These are phyloP conservation scores for Graphilbum ipis-grandicollis DNA, from an alignment of 2,329 filamentous ascomycete species.

Conservation along the genomic window DNA sequence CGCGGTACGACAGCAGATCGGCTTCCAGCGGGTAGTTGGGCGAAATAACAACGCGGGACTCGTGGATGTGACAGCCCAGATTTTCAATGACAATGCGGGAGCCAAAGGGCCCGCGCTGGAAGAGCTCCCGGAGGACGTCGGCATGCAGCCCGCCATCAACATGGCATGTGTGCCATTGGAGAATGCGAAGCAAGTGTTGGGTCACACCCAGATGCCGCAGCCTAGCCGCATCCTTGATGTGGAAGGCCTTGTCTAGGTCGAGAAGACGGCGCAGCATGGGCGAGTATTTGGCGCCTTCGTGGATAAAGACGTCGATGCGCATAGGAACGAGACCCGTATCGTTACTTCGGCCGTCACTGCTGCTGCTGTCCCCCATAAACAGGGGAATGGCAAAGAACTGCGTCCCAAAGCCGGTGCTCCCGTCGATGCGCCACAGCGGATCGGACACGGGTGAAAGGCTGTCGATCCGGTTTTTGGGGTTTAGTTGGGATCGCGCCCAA, in stretches of 20 bases:
- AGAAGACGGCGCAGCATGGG: constrained; percentile 26
- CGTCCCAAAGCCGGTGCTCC: constrained; percentile 36
- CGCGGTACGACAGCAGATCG: constrained; percentile 27
- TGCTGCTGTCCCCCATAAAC: constrained; percentile 15
- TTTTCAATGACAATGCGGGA: constrained; percentile 37
- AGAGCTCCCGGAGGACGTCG: constrained; percentile 17
- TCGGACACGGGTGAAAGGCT: constrained; percentile 26
- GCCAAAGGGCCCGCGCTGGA: constrained; percentile 34
- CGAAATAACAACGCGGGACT: constrained; percentile 27
- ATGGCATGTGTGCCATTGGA: constrained; percentile 30
- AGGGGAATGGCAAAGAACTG: constrained; percentile 39
- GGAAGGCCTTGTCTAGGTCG: constrained; percentile 33
- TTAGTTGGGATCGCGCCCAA: constrained; percentile 34
- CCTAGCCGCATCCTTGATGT: constrained; percentile 31
- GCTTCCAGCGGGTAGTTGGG: constrained; percentile 35
- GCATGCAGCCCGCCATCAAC: constrained; percentile 14
- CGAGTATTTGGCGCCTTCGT: constrained; percentile 22
- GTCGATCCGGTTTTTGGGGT: constrained; percentile 43
- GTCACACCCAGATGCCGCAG: constrained; percentile 32
- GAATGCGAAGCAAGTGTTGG: constrained; percentile 32
- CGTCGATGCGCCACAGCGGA: constrained; percentile 41
- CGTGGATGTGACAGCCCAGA: constrained; percentile 26
- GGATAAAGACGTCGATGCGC: constrained; percentile 40
- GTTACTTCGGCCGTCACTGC: neutral
- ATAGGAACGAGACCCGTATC: constrained; percentile 24